phyloP scores from a whole-genome alignment of 495 filamentous ascomycete species.

The Trichoderma virens region DNA sequence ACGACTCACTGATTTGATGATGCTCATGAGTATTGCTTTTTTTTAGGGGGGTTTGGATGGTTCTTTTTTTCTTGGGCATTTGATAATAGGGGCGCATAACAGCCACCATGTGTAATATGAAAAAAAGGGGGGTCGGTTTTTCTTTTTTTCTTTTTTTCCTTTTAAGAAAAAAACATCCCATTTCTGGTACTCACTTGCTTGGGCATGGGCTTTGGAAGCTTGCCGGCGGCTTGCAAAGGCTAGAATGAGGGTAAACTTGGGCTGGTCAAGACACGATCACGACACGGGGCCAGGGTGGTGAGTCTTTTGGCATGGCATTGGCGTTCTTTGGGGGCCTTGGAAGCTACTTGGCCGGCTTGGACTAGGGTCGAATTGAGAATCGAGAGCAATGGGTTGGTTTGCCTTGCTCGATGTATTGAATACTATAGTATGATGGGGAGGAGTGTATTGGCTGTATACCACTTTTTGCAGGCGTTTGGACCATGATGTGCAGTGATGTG shows the following conservation, averaged over 20 bases:
- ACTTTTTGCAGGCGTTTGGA: not conserved
- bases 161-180: not conserved
- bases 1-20: conserved; percentile 53
- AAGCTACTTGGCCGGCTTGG: not conserved
- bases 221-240: not conserved
- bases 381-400: not conserved
- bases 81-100: not conserved
- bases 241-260: not conserved
- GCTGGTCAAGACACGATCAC: not conserved
- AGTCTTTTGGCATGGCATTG: conserved; percentile 22
- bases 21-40: conserved; percentile 8
- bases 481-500: not conserved
- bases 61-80: conserved; percentile 12
- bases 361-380: not conserved
- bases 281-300: too few species aligned
- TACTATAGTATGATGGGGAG: not conserved
- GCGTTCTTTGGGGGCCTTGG: conserved; percentile 18
- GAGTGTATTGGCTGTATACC: not conserved
- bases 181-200: conserved; percentile 8
- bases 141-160: not conserved
- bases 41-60: conserved; percentile 10
- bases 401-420: not conserved
- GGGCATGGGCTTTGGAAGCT: not conserved
- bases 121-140: conserved; percentile 7
- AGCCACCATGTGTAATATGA: not conserved